Evolutionary conservation across 805 yeast genomes (phyloP).

Genomic region (Yamadazyma sp.): DNA sequence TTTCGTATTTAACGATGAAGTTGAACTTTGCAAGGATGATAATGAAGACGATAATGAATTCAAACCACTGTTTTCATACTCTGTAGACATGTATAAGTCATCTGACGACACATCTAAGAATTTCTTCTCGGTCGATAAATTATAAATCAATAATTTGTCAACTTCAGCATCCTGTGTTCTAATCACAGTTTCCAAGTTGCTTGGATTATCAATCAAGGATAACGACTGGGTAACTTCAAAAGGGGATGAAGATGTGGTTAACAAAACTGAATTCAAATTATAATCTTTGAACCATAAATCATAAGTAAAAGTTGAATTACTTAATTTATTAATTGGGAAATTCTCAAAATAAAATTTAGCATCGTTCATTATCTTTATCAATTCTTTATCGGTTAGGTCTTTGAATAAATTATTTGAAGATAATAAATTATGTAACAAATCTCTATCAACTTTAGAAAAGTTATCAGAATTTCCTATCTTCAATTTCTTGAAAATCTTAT

Average conservation of each 20-base stretch:
- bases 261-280: slow-evolving; percentile 30
- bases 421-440: slow-evolving; percentile 31
- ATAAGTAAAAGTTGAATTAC: slow-evolving; percentile 20
- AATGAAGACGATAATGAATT: slow-evolving; percentile 31
- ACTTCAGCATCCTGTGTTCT: slow-evolving; percentile 33
- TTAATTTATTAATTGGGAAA: slow-evolving; percentile 20
- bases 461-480: slow-evolving; percentile 10
- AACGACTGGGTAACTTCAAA: slow-evolving; percentile 7
- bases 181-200: slow-evolving; percentile 15
- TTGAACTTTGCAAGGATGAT: slow-evolving; percentile 25
- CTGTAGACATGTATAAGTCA: slow-evolving; percentile 12
- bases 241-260: slow-evolving; percentile 25
- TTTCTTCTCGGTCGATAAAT: slow-evolving; percentile 20
- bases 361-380: slow-evolving; percentile 23
- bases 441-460: slow-evolving; percentile 24
- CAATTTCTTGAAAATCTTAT: slow-evolving; percentile 34
- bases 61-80: slow-evolving; percentile 7
- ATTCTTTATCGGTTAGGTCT: slow-evolving; percentile 23
- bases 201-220: slow-evolving; percentile 5
- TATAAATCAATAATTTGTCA: slow-evolving; percentile 22
- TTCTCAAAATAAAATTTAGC: slow-evolving; percentile 24
- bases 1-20: slow-evolving; percentile 26
- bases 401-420: slow-evolving; percentile 31
- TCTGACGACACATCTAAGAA: slow-evolving; percentile 20
- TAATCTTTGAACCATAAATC: slow-evolving; percentile 34